Evolutionary conservation across 2,329 filamentous ascomycete genomes (phyloP), one percentile per base, ranked within the genome.

Genomic region (Aspergillus candidus): DNA sequence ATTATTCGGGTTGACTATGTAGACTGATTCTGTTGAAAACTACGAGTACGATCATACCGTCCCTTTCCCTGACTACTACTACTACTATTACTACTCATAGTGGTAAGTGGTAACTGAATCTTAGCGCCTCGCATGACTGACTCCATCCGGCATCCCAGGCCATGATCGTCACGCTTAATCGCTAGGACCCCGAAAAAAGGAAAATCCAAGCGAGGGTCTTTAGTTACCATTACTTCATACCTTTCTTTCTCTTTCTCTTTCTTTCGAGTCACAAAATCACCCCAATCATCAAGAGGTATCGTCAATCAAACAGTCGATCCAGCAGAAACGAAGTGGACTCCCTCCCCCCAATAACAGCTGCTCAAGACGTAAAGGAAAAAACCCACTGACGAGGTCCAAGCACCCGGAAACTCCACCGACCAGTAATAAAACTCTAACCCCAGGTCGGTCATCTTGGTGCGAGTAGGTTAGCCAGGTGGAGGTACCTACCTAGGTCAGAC

Each of bases 351-450:
- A 49, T 41, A 32, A 40, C 47, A 41, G 41, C 44, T 38, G 17
- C 44, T 47, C 46, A 46, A 36, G 35, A 43, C 31, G 30, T 40
- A 32, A 31, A 30, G 33, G 33, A 41, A 4, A 27, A 27, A 27
- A 27, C 22, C 22, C 22, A 27, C 22, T 27, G 22, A 38, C 38
- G 50, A 49, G 52, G 51, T 40, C 51, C 49, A 52, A 53, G 52
- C 52, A 53, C 52, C 49, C 51, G 51, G 52, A 44, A 44, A 41
- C 38, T 46, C 38, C 31, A 18, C 22, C 31, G 35, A 17, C 51
- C 51, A 52, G 48, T 51, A 15, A 38, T 14, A 35, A 13, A 22
- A 10, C 35, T 10, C n/a, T 12, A 13, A 36, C 11, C 38, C 17
- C 13, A 13, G 14, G n/a, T 18, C 27, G 22, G 35, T 22, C 29